These are phyloP conservation scores for Agaricus sinodeliciosus DNA, from an alignment of 768 basidiomycete genomes.

Conservation along the genomic window DNA sequence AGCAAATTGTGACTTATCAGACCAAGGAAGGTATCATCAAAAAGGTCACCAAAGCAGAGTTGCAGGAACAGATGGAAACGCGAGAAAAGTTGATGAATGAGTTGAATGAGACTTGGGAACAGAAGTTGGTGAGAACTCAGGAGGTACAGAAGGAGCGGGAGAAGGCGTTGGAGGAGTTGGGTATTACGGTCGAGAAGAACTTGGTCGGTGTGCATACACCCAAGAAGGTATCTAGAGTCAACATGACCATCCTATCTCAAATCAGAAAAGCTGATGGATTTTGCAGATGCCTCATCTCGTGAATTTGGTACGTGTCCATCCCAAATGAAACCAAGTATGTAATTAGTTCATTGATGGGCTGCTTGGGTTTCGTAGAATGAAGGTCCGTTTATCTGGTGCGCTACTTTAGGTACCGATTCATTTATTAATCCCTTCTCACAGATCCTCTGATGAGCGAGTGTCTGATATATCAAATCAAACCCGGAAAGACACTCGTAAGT, in stretches of 20 bases:
- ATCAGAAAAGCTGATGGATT: slow-evolving; percentile 8
- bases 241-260: slow-evolving; percentile 22
- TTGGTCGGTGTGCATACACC: slow-evolving; percentile 96
- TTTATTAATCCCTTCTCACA: slow-evolving; percentile 21
- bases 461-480: slow-evolving; percentile 87
- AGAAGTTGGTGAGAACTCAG: slow-evolving; percentile 86
- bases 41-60: slow-evolving; percentile 94
- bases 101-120: slow-evolving; percentile 94
- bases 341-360: slow-evolving; percentile 9
- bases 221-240: slow-evolving; percentile 60
- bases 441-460: slow-evolving; percentile 98
- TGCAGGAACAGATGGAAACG: slow-evolving; percentile 94
- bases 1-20: slow-evolving; percentile 92
- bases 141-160: slow-evolving; percentile 96
- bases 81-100: slow-evolving; percentile 94
- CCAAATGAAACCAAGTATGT: background rate
- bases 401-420: slow-evolving; percentile 8
- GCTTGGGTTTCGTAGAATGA: slow-evolving; percentile 14
- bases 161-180: slow-evolving; percentile 94
- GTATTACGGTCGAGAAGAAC: slow-evolving; percentile 96
- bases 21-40: slow-evolving; percentile 91
- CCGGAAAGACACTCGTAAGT: slow-evolving; percentile 69
- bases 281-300: slow-evolving; percentile 87
- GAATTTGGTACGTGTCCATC: slow-evolving; percentile 55
- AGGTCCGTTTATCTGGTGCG: slow-evolving; percentile 32